A percentile compares a stretch with the other conserved stretches of the same genome.
Conservation (phyloP, 192 early-diverging fungal species). For the Coemansia sp. region DNA sequence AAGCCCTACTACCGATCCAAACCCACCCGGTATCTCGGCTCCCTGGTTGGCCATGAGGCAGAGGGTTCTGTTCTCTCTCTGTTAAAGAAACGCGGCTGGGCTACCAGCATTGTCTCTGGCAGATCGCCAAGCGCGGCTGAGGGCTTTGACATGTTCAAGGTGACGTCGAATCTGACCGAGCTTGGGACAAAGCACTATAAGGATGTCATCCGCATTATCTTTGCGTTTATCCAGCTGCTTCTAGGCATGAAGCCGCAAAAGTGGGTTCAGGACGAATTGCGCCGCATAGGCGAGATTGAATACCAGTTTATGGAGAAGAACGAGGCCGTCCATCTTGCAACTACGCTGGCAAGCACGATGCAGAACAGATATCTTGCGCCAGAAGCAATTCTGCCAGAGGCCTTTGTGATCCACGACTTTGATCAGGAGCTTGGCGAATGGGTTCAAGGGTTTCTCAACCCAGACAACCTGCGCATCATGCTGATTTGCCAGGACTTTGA, state of each 20-base stretch:
- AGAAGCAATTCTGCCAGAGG: constrained; percentile 66
- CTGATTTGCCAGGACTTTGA: constrained; percentile 50
- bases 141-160: constrained; percentile 69
- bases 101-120: constrained; percentile 71
- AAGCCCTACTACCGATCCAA: constrained; percentile 58
- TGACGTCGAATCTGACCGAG: constrained; percentile 81
- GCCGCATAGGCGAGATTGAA: constrained; percentile 46
- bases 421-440: constrained; percentile 67
- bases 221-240: constrained; percentile 89
- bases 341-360: constrained; percentile 72
- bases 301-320: constrained; percentile 80
- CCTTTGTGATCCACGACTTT: constrained; percentile 66
- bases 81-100: constrained; percentile 91
- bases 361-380: constrained; percentile 72
- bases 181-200: constrained; percentile 74
- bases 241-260: constrained; percentile 66
- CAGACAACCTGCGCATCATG: constrained; percentile 65
- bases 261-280: constrained; percentile 82
- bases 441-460: constrained; percentile 60
- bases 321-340: constrained; percentile 65
- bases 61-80: constrained; percentile 81
- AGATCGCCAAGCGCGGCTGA: constrained; percentile 63
- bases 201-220: constrained; percentile 78
- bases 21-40: constrained; percentile 77
- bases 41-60: constrained; percentile 92